Evolutionary conservation across 768 basidiomycete genomes (phyloP), one percentile per base, ranked within the genome.

Genomic region (Termitomyces sp.): DNA sequence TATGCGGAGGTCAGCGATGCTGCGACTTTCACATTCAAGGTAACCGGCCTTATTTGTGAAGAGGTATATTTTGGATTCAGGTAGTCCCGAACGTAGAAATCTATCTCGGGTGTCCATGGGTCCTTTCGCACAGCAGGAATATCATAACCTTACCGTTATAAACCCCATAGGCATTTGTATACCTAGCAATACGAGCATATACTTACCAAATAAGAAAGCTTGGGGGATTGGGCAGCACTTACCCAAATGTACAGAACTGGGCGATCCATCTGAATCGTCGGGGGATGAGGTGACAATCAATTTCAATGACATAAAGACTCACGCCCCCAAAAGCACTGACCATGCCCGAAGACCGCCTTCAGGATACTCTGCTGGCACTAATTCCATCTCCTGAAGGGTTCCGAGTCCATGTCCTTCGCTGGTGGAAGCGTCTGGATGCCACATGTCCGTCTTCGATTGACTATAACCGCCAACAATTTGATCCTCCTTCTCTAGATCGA

Each of bases 241-340:
- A 71, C 70, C 70, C 69, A 45, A 70, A 69, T 29, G 71, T 70
- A 53, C 66, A 65, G 52, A 69, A 72, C 51, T 70, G 68, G 14
- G 60, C 53, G 20, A 72, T 60, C 63, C 64, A 70, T 31, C 68
- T 71, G 40, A 15, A 32, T 15, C 29, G 31, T 50, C 4, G 38
- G 10, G 4, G 29, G 17, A 45, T 5, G 9, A 20, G 25, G 25
- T 20, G 4, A 61, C 12, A 42, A 46, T 42, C 15, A 43, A 57
- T 25, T 7, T 34, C 49, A 47, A 57, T 9, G n/a, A 34, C 11
- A 38, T 42, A 14, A 32, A 20, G n/a, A 56, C 68, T 59, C 50
- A 72, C 71, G 63, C 68, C 36, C 71, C 71, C 45, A 71, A 53
- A 42, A 72, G 52, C 6, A 69, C 70, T 12, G 31, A 56, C 69